These are phyloP conservation scores for Oidiodendron maius DNA, from an alignment of 495 filamentous ascomycete species.

Conservation along the genomic window DNA sequence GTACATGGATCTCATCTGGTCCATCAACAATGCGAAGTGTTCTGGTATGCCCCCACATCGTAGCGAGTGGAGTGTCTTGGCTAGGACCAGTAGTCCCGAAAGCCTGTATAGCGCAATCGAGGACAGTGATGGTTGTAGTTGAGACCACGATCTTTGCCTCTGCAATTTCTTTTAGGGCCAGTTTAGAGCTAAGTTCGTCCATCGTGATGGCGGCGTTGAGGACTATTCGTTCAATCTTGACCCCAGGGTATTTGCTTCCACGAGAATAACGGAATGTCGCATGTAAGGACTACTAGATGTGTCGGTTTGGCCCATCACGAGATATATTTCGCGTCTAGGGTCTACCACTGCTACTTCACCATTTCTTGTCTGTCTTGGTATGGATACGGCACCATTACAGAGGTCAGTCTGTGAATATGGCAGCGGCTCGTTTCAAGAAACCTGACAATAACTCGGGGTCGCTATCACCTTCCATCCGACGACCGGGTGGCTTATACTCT, in stretches of 20 bases:
- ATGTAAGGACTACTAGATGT: conserved; percentile 64
- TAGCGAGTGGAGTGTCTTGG: conserved; percentile 85
- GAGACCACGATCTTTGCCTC: conserved; percentile 84
- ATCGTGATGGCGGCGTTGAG: conserved; percentile 89
- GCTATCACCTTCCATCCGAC: too few relatives aligned
- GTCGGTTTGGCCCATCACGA: conserved; percentile 87
- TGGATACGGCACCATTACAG: too few relatives aligned
- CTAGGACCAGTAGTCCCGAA: conserved; percentile 82
- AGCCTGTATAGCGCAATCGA: conserved; percentile 81
- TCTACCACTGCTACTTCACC: conserved; percentile 95
- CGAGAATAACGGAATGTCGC: conserved; percentile 86
- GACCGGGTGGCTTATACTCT: too few relatives aligned
- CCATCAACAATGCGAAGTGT: conserved; percentile 85
- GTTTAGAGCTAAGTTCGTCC: conserved; percentile 73
- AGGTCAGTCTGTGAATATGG: too few relatives aligned
- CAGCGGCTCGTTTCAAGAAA: too few relatives aligned
- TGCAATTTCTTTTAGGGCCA: conserved; percentile 76
- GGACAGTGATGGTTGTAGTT: conserved; percentile 66
- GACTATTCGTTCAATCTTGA: conserved; percentile 83
- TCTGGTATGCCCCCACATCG: conserved; percentile 77
- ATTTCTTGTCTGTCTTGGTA: too few relatives aligned
- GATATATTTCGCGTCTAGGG: conserved; percentile 80
- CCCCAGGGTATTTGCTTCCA: conserved; percentile 70
- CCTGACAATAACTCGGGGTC: too few relatives aligned
- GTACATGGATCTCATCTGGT: conserved; percentile 89